phyloP scores from a whole-genome alignment of 1,284 basidiomycete genomes.

The Cutaneotrichosporon dermatis region DNA sequence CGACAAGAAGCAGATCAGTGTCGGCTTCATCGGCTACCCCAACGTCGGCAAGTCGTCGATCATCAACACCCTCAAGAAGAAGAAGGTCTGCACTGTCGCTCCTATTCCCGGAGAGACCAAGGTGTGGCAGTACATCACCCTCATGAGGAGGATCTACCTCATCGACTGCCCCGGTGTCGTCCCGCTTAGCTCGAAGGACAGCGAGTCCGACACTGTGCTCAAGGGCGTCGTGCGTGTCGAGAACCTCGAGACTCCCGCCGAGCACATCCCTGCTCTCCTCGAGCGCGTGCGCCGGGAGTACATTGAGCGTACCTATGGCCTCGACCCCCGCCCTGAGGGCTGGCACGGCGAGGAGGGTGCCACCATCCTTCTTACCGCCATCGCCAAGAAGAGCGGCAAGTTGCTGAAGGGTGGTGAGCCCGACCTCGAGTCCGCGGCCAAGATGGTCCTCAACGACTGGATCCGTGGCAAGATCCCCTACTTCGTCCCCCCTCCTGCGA shows the following conservation, averaged over 20 bases:
- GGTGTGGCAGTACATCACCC: constrained; percentile 99
- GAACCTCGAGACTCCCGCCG: constrained; percentile 86
- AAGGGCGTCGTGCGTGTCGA: constrained; percentile 98
- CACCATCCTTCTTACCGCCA: constrained; percentile 74
- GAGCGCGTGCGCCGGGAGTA: constrained; percentile 88
- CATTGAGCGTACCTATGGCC: constrained; percentile 82
- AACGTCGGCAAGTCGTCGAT: constrained; percentile 97
- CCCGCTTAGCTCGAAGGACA: constrained; percentile 83
- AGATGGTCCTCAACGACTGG: constrained; percentile 96
- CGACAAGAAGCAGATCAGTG: constrained; percentile 98
- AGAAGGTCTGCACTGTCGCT: constrained; percentile 95
- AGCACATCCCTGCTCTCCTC: constrained; percentile 86
- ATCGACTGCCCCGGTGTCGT: constrained; percentile 99
- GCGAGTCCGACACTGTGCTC: constrained; percentile 86
- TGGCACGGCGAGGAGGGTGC: constrained; percentile 54
- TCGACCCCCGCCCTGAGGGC: constrained; percentile 57
- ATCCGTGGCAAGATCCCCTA: constrained; percentile 73
- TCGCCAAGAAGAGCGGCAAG: constrained; percentile 88
- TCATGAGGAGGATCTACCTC: constrained; percentile 93
- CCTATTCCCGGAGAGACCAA: constrained; percentile 98
- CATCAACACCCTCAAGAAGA: constrained; percentile 98
- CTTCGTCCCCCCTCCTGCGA: constrained; percentile 52
- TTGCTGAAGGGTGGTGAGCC: constrained; percentile 92
- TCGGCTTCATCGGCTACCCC: constrained; percentile 96
- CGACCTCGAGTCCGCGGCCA: constrained; percentile 85